Conservation (phyloP, 1,284 basidiomycete species). For the Ustilago xerochloae region DNA sequence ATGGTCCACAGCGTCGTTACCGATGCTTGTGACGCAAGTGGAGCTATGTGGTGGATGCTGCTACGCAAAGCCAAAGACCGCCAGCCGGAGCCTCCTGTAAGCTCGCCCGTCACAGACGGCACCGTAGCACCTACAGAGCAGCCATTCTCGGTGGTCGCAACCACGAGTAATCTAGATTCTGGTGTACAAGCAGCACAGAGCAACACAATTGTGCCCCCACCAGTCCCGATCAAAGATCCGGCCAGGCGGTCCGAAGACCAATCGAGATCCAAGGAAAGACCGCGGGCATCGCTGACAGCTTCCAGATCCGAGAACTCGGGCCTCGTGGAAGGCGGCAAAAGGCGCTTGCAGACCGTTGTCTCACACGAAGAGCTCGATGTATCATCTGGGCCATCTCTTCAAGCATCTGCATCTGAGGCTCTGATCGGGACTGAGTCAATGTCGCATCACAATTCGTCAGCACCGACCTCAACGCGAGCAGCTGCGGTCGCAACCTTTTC, state of each 20-base stretch:
- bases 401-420: slow-evolving; percentile 18
- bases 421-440: neutral
- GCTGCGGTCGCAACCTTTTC: neutral
- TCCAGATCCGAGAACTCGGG: slow-evolving; percentile 26
- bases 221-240: slow-evolving; percentile 38
- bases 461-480: slow-evolving; percentile 2
- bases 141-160: neutral
- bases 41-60: slow-evolving; percentile 97
- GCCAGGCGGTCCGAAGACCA: slow-evolving; percentile 29
- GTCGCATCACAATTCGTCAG: neutral
- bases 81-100: slow-evolving; percentile 8
- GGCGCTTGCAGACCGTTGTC: slow-evolving; percentile 42
- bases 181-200: neutral
- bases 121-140: neutral
- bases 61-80: slow-evolving; percentile 79
- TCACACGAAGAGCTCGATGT: slow-evolving; percentile 45
- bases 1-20: slow-evolving; percentile 90
- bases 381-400: neutral
- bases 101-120: neutral
- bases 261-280: slow-evolving; percentile 4
- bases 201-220: slow-evolving; percentile 17
- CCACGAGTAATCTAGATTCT: no score
- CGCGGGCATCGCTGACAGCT: slow-evolving; percentile 5
- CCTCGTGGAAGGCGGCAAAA: slow-evolving; percentile 15
- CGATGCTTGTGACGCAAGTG: slow-evolving; percentile 90